Conservation (phyloP, 1,284 basidiomycete genomes). For the Lignosus rhinocerotis region DNA sequence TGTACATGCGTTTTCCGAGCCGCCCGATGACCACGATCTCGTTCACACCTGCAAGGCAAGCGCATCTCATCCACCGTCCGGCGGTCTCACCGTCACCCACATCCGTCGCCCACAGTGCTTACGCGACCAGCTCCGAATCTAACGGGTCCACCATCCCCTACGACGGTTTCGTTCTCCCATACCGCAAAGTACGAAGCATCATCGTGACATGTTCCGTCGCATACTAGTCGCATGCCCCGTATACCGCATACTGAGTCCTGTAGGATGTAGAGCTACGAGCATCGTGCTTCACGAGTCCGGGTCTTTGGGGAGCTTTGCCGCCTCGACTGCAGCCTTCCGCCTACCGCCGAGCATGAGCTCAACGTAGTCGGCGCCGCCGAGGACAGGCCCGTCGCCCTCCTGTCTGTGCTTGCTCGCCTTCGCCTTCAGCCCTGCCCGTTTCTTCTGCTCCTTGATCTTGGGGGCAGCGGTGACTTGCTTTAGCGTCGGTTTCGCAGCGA, state of each 20-base stretch:
- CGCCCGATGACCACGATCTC: too few species aligned
- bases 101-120: too few species aligned
- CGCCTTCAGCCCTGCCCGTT: slow-evolving; percentile 44
- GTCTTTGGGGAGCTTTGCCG: slow-evolving; percentile 51
- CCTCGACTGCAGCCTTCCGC: slow-evolving; percentile 62
- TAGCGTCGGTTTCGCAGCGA: slow-evolving; percentile 7
- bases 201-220: too few species aligned
- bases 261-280: not conserved
- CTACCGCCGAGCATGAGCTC: slow-evolving; percentile 69
- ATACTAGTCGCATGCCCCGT: not conserved
- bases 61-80: too few species aligned
- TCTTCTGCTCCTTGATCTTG: slow-evolving; percentile 37
- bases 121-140: too few species aligned
- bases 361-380: slow-evolving; percentile 79
- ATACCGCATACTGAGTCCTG: not conserved
- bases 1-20: too few species aligned
- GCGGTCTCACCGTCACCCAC: too few species aligned
- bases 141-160: too few species aligned
- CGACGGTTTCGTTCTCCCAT: too few species aligned
- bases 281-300: slow-evolving; percentile 2
- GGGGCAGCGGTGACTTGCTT: slow-evolving; percentile 9
- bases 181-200: too few species aligned
- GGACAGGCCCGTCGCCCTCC: slow-evolving; percentile 44
- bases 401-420: slow-evolving; percentile 31
- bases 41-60: too few species aligned